Evolutionary conservation across 345 rosid genomes (phyloP), one percentile per base, ranked within the genome.

Genomic region (Aquilaria sinensis): DNA sequence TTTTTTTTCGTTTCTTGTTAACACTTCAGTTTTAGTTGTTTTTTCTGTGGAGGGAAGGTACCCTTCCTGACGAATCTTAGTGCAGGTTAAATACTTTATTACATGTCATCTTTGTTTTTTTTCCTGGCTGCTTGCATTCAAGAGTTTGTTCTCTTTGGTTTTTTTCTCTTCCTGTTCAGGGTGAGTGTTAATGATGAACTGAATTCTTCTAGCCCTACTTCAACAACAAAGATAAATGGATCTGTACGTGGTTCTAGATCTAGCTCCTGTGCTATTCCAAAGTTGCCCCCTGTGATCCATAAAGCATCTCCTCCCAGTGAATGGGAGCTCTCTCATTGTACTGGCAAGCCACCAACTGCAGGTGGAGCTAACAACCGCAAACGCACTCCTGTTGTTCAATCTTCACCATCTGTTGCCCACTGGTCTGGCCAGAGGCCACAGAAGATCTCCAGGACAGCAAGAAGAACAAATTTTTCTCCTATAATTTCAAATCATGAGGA

Each of bases 391-490:
- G 78, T 96, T 32, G 70, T 81, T 62, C 81, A 68, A 58, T 83
- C 97, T 66, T 85, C 97, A 66, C 95, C 96, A 62, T 88, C 96
- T 51, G 85, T 84, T 69, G 85, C 90, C 66, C 84, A 85, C 63
- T 91, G 96, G 95, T 84, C 89, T 65, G 76, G 87, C 72, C 96
- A 86, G 67, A 85, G 97, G 70, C 96, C 88, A 52, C 92, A 78
- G 73, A 94, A 94, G 82, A 90, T 71, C 67, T 83, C 91, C 16
- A 89, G 97, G 57, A 74, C 83, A 60, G 95, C 93, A 61, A 90
- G 96, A 81, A 85, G 99, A 71, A 82, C 92, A 50, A 90, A 78
- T 72, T 68, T 88, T 66, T 70, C 74, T 66, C 96, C 99, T 64
- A 76, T 81, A 69, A 83, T 76, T 85, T 75, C 94, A 46, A 86